Percentiles rank a stretch among this genome's conserved stretches.
Conservation (phyloP, 2,329 filamentous ascomycete genomes). For the Coniella lustricola region DNA sequence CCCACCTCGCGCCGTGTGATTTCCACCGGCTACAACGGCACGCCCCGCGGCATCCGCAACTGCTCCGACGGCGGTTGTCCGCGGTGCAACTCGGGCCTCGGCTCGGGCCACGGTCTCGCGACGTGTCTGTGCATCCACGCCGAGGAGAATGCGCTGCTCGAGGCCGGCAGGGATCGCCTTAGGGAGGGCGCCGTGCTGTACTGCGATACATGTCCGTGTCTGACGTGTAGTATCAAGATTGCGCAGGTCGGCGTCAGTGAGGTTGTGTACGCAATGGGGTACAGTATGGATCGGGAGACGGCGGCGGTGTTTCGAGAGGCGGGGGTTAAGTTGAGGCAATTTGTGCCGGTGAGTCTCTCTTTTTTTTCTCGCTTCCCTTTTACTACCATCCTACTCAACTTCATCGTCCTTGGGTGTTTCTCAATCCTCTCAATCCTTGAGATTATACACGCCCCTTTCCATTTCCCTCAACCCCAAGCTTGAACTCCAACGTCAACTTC, state of each 20-base stretch:
- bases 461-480: too few relatives aligned
- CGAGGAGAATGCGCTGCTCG: constrained; percentile 92
- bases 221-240: constrained; percentile 98
- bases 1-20: constrained; percentile 72
- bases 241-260: constrained; percentile 92
- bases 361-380: background rate
- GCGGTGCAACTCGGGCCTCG: constrained; percentile 72
- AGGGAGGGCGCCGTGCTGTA: constrained; percentile 77
- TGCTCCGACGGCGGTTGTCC: constrained; percentile 88
- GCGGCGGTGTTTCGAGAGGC: constrained; percentile 77
- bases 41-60: constrained; percentile 81
- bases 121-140: constrained; percentile 97
- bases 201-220: constrained; percentile 91
- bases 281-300: constrained; percentile 86
- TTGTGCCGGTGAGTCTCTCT: constrained; percentile 61
- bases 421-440: too few relatives aligned
- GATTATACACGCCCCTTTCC: too few relatives aligned
- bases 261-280: constrained; percentile 89
- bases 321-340: constrained; percentile 80
- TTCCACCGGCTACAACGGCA: constrained; percentile 95
- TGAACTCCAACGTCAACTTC: too few relatives aligned
- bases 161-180: constrained; percentile 87
- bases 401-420: too few relatives aligned
- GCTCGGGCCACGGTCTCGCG: constrained; percentile 63
- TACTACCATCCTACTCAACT: too few relatives aligned